Evolutionary conservation across 2,329 filamentous ascomycete genomes (phyloP).

Genomic region (Botrytis cinerea): DNA sequence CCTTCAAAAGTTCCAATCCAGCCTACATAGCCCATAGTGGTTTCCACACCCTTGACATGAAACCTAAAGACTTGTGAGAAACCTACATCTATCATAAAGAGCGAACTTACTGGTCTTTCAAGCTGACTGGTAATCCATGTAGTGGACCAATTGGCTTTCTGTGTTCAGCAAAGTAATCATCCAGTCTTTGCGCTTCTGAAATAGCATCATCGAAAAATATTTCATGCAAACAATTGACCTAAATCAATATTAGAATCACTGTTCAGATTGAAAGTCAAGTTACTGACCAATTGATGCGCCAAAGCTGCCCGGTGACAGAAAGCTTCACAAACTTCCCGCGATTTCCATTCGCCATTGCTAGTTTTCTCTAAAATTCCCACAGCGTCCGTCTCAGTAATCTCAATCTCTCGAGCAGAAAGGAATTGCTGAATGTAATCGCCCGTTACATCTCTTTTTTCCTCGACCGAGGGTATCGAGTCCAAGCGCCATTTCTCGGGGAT

Average conservation of each 20-base stretch:
- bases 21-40: conserved; percentile 61
- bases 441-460: conserved; percentile 58
- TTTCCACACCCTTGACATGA: conserved; percentile 41
- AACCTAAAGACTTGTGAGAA: conserved; percentile 27
- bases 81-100: too few relatives aligned
- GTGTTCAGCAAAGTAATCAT: conserved; percentile 50
- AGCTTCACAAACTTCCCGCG: conserved; percentile 54
- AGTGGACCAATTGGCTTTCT: conserved; percentile 43
- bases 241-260: conserved; percentile 43
- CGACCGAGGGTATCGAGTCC: conserved; percentile 43
- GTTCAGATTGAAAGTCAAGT: conserved; percentile 46
- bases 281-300: conserved; percentile 58
- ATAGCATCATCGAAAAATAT: conserved; percentile 57
- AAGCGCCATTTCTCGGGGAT: conserved; percentile 60
- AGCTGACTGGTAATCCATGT: conserved; percentile 46
- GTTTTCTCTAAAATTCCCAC: conserved; percentile 57
- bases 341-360: conserved; percentile 55
- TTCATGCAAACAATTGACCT: conserved; percentile 62
- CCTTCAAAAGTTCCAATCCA: conserved; percentile 64
- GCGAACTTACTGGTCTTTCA: conserved; percentile 42
- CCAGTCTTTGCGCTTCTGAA: conserved; percentile 51
- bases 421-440: conserved; percentile 58
- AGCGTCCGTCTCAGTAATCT: conserved; percentile 62
- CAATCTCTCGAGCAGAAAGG: conserved; percentile 54
- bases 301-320: conserved; percentile 57